Percentiles rank a stretch among this genome's conserved stretches.
phyloP scores from a whole-genome alignment of 495 filamentous ascomycete species.

The Trichoderma erinaceum region DNA sequence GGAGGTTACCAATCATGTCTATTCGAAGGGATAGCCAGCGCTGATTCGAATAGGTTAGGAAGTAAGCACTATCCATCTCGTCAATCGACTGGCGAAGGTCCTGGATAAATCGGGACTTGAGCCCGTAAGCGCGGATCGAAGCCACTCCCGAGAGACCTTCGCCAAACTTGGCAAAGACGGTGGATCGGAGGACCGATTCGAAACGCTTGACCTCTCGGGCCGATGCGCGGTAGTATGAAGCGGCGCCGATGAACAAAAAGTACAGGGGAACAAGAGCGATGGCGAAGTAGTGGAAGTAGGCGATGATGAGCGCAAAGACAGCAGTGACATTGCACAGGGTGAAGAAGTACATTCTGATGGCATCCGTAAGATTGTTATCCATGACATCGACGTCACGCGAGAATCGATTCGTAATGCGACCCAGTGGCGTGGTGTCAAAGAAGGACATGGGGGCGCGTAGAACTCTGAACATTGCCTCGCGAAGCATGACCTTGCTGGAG shows the following conservation, averaged over 20 bases:
- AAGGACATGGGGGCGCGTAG: constrained; percentile 92
- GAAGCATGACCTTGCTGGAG: constrained; percentile 75
- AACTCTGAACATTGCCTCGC: constrained; percentile 70
- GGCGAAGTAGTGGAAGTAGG: constrained; percentile 90
- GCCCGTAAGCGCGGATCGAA: constrained; percentile 81
- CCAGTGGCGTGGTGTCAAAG: constrained; percentile 93
- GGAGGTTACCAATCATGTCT: constrained; percentile 70
- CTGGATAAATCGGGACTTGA: constrained; percentile 64
- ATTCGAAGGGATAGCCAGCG: constrained; percentile 83
- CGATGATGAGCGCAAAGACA: constrained; percentile 82
- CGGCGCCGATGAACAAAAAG: constrained; percentile 72
- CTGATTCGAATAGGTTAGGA: constrained; percentile 88
- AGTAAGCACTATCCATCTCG: constrained; percentile 89
- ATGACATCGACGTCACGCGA: constrained; percentile 91
- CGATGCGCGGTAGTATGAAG: constrained; percentile 83
- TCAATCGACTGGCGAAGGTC: constrained; percentile 69
- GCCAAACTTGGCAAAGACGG: constrained; percentile 84
- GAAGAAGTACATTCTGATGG: constrained; percentile 88
- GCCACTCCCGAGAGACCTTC: constrained; percentile 80
- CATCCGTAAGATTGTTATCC: constrained; percentile 88
- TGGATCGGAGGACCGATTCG: constrained; percentile 79
- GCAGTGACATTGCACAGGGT: constrained; percentile 72
- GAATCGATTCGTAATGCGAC: constrained; percentile 96
- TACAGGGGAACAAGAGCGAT: constrained; percentile 81
- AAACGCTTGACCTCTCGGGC: constrained; percentile 92